Percentiles rank a stretch among this genome's conserved stretches.
Conservation (phyloP, 371 early-diverging fungal species). For the Mortierella polycephala region DNA sequence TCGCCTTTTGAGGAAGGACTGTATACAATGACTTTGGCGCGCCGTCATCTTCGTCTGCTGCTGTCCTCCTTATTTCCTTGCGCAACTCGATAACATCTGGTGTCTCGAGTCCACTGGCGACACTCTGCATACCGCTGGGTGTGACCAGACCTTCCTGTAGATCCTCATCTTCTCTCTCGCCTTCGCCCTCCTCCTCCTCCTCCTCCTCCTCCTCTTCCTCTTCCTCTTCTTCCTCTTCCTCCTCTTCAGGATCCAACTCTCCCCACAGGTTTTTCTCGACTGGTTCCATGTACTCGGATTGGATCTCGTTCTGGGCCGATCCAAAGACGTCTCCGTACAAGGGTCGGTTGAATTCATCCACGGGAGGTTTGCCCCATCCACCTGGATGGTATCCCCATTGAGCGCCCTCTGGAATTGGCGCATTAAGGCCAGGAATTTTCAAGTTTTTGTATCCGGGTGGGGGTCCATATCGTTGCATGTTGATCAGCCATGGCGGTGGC, state of each 20-base stretch:
- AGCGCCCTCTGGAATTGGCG: slow-evolving; percentile 98
- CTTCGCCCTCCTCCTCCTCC: slow-evolving; percentile 64
- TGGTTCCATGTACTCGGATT: slow-evolving; percentile 68
- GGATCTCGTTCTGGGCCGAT: slow-evolving; percentile 58
- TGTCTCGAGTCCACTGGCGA: slow-evolving; percentile 88
- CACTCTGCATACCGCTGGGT: slow-evolving; percentile 89
- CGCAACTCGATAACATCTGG: slow-evolving; percentile 93
- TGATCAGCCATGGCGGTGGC: slow-evolving; percentile 98
- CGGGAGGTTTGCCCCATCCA: slow-evolving; percentile 98
- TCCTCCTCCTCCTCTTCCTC: slow-evolving; percentile 74
- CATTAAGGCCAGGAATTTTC: slow-evolving; percentile 96
- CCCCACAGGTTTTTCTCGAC: slow-evolving; percentile 85
- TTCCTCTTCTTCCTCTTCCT: slow-evolving; percentile 75
- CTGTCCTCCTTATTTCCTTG: slow-evolving; percentile 68
- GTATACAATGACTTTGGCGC: slow-evolving; percentile 86
- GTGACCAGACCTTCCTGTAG: slow-evolving; percentile 81
- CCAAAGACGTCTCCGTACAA: slow-evolving; percentile 98
- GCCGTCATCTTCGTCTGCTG: slow-evolving; percentile 60
- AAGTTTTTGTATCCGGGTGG: slow-evolving; percentile 96
- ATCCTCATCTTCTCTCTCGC: slow-evolving; percentile 58
- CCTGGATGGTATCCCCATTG: slow-evolving; percentile 99
- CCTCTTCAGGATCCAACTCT: slow-evolving; percentile 78
- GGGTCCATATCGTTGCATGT: slow-evolving; percentile 98
- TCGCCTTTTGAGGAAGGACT: slow-evolving; percentile 86
- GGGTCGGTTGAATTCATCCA: slow-evolving; percentile 94